Percentiles rank a stretch among this genome's conserved stretches.
These are phyloP conservation scores for Exophiala phaeomuriformis DNA, from an alignment of 2,329 filamentous ascomycete genomes.

Conservation along the genomic window DNA sequence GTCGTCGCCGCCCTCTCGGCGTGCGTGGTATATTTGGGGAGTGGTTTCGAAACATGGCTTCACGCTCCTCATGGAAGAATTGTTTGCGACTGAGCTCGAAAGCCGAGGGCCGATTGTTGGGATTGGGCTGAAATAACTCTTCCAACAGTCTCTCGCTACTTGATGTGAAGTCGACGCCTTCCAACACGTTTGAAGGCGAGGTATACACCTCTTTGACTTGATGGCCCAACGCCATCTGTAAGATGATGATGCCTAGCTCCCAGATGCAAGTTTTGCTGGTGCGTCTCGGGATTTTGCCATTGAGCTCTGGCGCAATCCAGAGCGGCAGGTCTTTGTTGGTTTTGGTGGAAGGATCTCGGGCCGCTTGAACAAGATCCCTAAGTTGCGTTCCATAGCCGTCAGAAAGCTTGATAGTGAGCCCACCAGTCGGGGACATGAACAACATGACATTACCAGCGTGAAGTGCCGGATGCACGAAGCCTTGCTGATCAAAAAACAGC, in stretches of 20 bases:
- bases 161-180: conserved; percentile 61
- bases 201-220: conserved; percentile 68
- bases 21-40: conserved; percentile 10
- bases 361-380: conserved; percentile 43
- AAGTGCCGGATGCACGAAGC: conserved; percentile 74
- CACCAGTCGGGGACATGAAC: conserved; percentile 60
- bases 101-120: conserved; percentile 75
- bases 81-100: conserved; percentile 52
- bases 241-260: conserved; percentile 84
- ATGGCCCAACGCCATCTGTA: conserved; percentile 90
- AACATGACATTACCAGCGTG: conserved; percentile 74
- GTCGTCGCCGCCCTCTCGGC: conserved; percentile 11
- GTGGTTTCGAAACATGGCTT: conserved; percentile 15
- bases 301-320: conserved; percentile 75
- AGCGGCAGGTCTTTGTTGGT: conserved; percentile 68
- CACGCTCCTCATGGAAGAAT: conserved; percentile 22
- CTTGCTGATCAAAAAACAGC: conserved; percentile 77
- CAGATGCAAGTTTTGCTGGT: conserved; percentile 83
- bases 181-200: conserved; percentile 50
- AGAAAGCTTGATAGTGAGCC: conserved; percentile 63
- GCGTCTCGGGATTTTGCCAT: conserved; percentile 47
- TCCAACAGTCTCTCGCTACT: conserved; percentile 74
- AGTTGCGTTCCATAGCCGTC: conserved; percentile 51
- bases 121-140: conserved; percentile 76
- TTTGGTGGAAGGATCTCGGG: conserved; percentile 44